Base-by-base conservation (phyloP, 768 basidiomycete species). In the Neoboletus subvelutipes region DNA sequence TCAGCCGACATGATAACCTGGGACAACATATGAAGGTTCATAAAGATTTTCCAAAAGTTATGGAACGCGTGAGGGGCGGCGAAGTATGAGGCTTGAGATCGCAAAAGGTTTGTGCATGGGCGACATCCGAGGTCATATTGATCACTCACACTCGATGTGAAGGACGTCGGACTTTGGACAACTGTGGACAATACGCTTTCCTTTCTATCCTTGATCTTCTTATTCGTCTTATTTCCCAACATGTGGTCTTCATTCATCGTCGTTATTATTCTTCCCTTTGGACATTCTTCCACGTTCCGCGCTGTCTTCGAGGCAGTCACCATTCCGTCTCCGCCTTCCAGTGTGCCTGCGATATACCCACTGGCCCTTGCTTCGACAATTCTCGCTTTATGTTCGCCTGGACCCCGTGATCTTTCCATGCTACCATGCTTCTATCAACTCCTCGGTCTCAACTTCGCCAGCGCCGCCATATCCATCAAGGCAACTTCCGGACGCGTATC, bases 11-110 rank as follows among this genome's bases (percentile, higher is more conserved):
- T 65, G 93, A 94, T 70, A 94, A 94, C 67, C 82, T 94, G 45
- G 84, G 86, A 45, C 92, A 94, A 73, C 92, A 94, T 65, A 87
- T 90, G 85, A 85, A 88, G 47, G 87, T 92, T 42, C 91, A 93
- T 73, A 78, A 77, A 62, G 72, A 75, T 60, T 64, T 64, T 39
- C 57, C 68, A n/a, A 72, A 63, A 40, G 48, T 59, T 13, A 41
- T 72, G 49, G 71, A 71, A 43, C 71, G 66, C 52, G 36, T 58
- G 52, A 65, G 61, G 52, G 58, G 43, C n/a, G 62, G 54, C 47
- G 67, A 69, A 43, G 58, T 46, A 37, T 68, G 65, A 62, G 46
- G 42, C 31, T 29, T 45, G 47, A 45, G 45, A 54, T 57, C 34
- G 28, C 52, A 36, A 52, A 63, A 57, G 52, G 67, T 70, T 45